These are phyloP conservation scores for Usnea hakonensis DNA, from an alignment of 495 filamentous ascomycete species.

Conservation along the genomic window DNA sequence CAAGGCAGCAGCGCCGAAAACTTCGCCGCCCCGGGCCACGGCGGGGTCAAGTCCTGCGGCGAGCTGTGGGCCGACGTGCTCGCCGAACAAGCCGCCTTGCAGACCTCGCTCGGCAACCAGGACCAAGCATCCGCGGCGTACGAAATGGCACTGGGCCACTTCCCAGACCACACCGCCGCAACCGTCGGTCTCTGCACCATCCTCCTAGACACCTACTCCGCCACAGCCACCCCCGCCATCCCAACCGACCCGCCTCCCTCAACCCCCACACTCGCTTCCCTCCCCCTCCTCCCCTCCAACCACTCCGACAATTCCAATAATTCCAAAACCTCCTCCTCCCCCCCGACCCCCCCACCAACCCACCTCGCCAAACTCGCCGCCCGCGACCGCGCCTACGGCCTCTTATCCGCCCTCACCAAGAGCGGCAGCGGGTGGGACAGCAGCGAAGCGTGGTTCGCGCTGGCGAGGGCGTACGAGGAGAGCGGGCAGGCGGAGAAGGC, in stretches of 20 bases:
- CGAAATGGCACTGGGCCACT: conserved; percentile 69
- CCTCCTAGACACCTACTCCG: conserved; percentile 52
- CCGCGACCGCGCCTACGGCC: conserved; percentile 70
- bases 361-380: conserved; percentile 35
- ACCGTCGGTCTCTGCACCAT: conserved; percentile 77
- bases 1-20: conserved; percentile 43
- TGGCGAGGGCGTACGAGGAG: conserved; percentile 78
- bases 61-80: conserved; percentile 75
- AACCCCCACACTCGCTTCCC: conserved; percentile 8
- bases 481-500: conserved; percentile 77
- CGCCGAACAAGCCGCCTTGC: conserved; percentile 66
- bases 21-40: conserved; percentile 61
- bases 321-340: no score
- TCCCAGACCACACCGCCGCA: conserved; percentile 67
- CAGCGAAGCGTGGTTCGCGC: conserved; percentile 86
- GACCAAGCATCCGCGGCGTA: conserved; percentile 64
- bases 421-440: conserved; percentile 85
- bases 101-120: conserved; percentile 50
- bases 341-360: neutral
- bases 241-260: conserved; percentile 3
- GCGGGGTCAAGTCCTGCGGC: conserved; percentile 63
- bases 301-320: neutral
- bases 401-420: conserved; percentile 74
- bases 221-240: neutral
- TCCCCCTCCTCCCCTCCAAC: neutral